A percentile compares a stretch with the other conserved stretches of the same genome.
Conservation (phyloP, 1,284 basidiomycete genomes). For the Austroboletus rostrupii region DNA sequence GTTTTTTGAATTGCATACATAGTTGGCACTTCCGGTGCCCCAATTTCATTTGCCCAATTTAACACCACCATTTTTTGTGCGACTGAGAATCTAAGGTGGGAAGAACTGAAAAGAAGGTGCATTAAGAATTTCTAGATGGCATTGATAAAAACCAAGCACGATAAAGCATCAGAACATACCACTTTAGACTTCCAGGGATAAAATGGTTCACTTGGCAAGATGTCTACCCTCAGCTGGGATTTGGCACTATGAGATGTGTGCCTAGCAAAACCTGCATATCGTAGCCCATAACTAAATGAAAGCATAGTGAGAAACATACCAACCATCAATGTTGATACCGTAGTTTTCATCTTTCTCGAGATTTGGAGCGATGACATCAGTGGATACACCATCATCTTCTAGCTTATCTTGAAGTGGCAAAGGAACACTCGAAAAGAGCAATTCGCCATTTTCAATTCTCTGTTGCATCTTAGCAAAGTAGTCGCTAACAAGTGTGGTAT, state of each 20-base stretch:
- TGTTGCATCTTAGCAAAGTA: constrained; percentile 3
- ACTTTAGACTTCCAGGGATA: constrained; percentile 18
- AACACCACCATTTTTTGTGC: constrained; percentile 13
- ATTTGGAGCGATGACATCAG: too few species aligned
- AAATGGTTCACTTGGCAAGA: neutral
- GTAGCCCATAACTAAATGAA: neutral
- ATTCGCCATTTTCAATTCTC: constrained; percentile 1
- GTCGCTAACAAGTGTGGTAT: neutral
- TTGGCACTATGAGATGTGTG: neutral
- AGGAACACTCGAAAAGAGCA: neutral
- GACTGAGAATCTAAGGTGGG: neutral
- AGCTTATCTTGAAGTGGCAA: constrained; percentile 1
- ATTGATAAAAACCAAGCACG: too few species aligned
- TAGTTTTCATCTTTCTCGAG: too few species aligned
- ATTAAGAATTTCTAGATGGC: too few species aligned
- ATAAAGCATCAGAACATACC: neutral
- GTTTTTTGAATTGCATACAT: constrained; percentile 16
- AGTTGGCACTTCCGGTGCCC: constrained; percentile 22
- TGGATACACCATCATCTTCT: neutral
- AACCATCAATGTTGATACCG: neutral
- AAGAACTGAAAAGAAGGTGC: too few species aligned
- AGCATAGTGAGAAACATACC: neutral
- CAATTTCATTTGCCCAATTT: constrained; percentile 25
- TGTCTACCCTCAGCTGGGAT: too few species aligned
- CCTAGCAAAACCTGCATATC: neutral